phyloP scores from a whole-genome alignment of 306 rosid genomes.

The Cucurbita moschata region DNA sequence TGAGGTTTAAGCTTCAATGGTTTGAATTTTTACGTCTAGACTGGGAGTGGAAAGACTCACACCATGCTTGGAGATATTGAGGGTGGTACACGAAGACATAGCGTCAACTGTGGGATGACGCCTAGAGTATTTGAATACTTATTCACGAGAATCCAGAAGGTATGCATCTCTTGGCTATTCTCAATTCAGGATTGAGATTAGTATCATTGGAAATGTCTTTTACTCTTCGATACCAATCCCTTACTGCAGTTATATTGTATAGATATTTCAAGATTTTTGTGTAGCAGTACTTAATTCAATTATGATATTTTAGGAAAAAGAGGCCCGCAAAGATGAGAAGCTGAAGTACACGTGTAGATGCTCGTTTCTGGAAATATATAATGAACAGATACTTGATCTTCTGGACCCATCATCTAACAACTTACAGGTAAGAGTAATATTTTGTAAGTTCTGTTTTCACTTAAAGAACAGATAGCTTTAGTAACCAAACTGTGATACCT shows the following conservation, averaged over 20 bases:
- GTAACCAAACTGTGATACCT: background rate
- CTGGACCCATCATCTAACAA: conserved; percentile 78
- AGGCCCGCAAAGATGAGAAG: conserved; percentile 73
- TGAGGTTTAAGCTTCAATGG: background rate
- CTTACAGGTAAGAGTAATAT: conserved; percentile 49
- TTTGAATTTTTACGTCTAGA: conserved; percentile 28
- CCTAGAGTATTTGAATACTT: conserved; percentile 90
- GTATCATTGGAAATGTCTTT: background rate
- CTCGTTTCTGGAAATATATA: conserved; percentile 92
- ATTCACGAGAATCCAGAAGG: conserved; percentile 94
- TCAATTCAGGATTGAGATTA: background rate
- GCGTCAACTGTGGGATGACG: conserved; percentile 97
- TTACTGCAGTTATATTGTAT: background rate
- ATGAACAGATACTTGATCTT: conserved; percentile 94
- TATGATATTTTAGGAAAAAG: conserved; percentile 59
- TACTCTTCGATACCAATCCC: background rate
- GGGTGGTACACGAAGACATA: conserved; percentile 90
- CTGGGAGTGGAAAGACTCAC: conserved; percentile 99
- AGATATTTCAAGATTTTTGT: background rate
- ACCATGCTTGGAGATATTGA: conserved; percentile 99
- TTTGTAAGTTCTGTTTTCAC: background rate
- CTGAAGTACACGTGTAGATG: conserved; percentile 74
- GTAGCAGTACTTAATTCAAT: background rate
- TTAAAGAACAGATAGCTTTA: background rate
- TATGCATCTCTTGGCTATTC: conserved; percentile 9